Conservation (phyloP, 2,329 filamentous ascomycete species). For the Fusarium oligoseptatum region DNA sequence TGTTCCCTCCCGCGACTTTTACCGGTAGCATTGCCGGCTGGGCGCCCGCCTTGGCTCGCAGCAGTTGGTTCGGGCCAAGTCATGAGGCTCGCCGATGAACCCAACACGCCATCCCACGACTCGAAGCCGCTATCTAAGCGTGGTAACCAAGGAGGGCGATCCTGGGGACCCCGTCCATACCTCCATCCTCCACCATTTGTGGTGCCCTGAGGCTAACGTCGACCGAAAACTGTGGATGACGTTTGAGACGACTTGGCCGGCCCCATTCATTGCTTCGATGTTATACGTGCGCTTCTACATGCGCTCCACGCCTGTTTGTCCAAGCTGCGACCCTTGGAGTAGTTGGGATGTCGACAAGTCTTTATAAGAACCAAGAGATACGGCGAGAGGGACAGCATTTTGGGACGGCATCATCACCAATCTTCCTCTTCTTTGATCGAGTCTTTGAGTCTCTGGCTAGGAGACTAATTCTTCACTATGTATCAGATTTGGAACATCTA, state of each 20-base stretch:
- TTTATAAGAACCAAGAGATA: constrained; percentile 35
- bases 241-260: constrained; percentile 18
- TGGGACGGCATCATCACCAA: constrained; percentile 15
- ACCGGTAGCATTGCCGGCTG: not conserved
- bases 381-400: not conserved
- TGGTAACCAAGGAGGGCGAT: constrained; percentile 31
- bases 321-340: constrained; percentile 14
- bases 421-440: constrained; percentile 1
- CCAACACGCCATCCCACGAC: constrained; percentile 23
- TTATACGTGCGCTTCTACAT: constrained; percentile 47
- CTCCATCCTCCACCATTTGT: constrained; percentile 5
- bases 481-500: constrained; percentile 55
- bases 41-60: constrained; percentile 1
- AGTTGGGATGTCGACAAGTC: constrained; percentile 9
- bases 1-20: constrained; percentile 1
- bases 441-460: not conserved
- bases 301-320: constrained; percentile 29
- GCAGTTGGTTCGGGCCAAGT: constrained; percentile 3
- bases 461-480: constrained; percentile 41
- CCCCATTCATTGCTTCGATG: constrained; percentile 33
- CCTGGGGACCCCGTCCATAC: constrained; percentile 39
- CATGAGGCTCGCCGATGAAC: constrained; percentile 13
- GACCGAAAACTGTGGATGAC: constrained; percentile 36
- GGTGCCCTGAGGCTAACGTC: constrained; percentile 5
- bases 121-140: constrained; percentile 12